Base-by-base conservation (phyloP, 108 stramenopile species). In the Cafeteria roenbergensis region DNA sequence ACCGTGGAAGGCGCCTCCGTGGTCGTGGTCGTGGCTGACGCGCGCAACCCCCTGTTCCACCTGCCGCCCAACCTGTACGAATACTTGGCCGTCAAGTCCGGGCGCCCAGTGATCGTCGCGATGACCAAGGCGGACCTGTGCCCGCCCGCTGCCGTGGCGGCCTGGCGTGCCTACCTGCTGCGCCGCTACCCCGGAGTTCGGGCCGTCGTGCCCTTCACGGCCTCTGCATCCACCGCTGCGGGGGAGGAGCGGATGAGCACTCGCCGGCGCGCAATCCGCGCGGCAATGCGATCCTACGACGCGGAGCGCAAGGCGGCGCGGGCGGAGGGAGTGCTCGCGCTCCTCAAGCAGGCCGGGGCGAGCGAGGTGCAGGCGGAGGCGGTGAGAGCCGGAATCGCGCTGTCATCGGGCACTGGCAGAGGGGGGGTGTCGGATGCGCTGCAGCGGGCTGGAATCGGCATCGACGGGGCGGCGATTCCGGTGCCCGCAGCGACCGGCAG, bases 41-140 rank as follows among this genome's bases (percentile, higher is more conserved):
- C 88, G 8, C 74, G 97, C 64, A 94, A 96, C 85, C 95, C 95
- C 0, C 60, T 92, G 28, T 91, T 99, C 66, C 96, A 99, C 75
- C 69, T 91, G 26, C 85, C 88, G 22, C 70, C 82, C 27, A 92
- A 94, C 68, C 73, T 96, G 53, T 71, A 80, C 61, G 66, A 66
- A 14, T 91, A 94, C 80, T 87, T 88, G 0, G 81, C 75, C 42
- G 74, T 86, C 55, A 83, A 79, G 68, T 71, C 87, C 48, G 84
- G 84, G 26, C 89, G 88, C 70, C 90, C 86, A 0, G 85, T 92
- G 82, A 42, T 94, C 48, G 70, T 99, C 30, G 52, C 95, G 35
- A 71, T 99, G 24, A 99, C 94, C 78, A 99, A 99, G 86, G 84
- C 88, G 65, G 95, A 96, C 75, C 93, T 88, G 63, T 71, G 95